Conservation (phyloP, 2,329 filamentous ascomycete species). For the Fusarium poae region DNA sequence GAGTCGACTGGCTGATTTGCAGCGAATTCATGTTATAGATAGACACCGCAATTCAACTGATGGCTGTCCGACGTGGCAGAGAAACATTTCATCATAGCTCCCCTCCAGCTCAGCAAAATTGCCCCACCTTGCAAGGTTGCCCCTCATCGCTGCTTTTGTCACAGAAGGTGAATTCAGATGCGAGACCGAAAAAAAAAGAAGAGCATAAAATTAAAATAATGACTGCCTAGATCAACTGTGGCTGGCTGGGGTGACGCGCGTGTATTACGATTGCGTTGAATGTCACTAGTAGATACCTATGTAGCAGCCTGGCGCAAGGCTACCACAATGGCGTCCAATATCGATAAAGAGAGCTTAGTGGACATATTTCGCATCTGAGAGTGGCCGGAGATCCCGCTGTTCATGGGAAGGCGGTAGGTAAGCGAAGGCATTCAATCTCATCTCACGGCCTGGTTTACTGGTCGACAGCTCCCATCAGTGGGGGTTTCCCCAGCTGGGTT, state of each 20-base stretch:
- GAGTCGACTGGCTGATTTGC: neutral
- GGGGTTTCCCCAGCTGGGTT: slow-evolving; percentile 42
- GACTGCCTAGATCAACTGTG: slow-evolving; percentile 2
- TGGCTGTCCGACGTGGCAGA: slow-evolving; percentile 42
- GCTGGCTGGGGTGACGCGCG: slow-evolving; percentile 38
- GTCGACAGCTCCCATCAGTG: slow-evolving; percentile 34
- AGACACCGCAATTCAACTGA: slow-evolving; percentile 24
- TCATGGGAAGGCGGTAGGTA: slow-evolving; percentile 23
- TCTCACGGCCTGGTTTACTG: slow-evolving; percentile 38
- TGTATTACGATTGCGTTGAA: slow-evolving; percentile 31
- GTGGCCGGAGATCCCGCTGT: slow-evolving; percentile 38
- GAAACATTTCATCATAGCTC: slow-evolving; percentile 50
- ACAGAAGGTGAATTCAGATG: slow-evolving; percentile 15
- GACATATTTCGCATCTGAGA: slow-evolving; percentile 36
- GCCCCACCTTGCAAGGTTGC: slow-evolving; percentile 68
- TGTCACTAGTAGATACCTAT: slow-evolving; percentile 8
- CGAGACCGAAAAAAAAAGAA: slow-evolving; percentile 25
- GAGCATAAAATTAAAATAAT: slow-evolving; percentile 11
- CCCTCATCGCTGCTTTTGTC: slow-evolving; percentile 72
- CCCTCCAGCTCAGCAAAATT: slow-evolving; percentile 52
- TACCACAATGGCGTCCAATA: slow-evolving; percentile 30
- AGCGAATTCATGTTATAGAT: neutral
- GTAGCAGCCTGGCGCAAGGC: slow-evolving; percentile 39
- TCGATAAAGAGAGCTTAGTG: slow-evolving; percentile 42
- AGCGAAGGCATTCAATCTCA: slow-evolving; percentile 40